These are phyloP conservation scores for Pyrrhoderma lamaoense DNA, from an alignment of 1,284 basidiomycete species.

Conservation along the genomic window DNA sequence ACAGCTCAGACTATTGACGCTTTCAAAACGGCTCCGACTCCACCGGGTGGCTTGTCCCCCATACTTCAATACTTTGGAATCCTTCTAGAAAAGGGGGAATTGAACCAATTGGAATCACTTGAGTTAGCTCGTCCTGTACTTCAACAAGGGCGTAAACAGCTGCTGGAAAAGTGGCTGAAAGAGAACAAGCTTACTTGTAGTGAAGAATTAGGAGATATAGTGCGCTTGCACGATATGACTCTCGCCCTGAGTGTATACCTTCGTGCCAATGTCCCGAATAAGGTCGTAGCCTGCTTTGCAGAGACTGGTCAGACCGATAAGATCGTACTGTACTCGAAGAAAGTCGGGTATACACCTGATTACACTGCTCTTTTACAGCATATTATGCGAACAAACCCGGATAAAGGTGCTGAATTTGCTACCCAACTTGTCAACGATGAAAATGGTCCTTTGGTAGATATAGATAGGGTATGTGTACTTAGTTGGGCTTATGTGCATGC, in stretches of 20 bases:
- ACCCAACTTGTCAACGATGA: conserved; percentile 95
- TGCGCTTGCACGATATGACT: conserved; percentile 94
- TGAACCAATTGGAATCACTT: conserved; percentile 95
- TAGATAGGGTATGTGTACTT: conserved; percentile 67
- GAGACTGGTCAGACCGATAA: conserved; percentile 99
- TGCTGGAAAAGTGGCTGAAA: conserved; percentile 99
- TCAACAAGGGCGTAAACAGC: conserved; percentile 93
- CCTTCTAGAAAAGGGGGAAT: conserved; percentile 92
- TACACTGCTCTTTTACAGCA: conserved; percentile 95
- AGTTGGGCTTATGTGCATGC: not conserved
- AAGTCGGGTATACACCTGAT: conserved; percentile 92
- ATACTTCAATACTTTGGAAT: conserved; percentile 99
- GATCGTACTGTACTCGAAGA: conserved; percentile 97
- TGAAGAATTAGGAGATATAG: conserved; percentile 98
- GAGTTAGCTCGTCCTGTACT: conserved; percentile 96
- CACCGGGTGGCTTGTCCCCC: conserved; percentile 88
- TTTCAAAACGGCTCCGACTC: conserved; percentile 92
- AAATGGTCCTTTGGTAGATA: conserved; percentile 84
- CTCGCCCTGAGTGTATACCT: conserved; percentile 98
- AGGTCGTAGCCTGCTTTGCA: conserved; percentile 98
- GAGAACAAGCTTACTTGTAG: conserved; percentile 99
- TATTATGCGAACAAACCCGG: conserved; percentile 93
- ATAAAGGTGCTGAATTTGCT: conserved; percentile 98
- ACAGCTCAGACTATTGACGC: conserved; percentile 96
- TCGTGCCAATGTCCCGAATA: conserved; percentile 97